Percentiles rank a stretch among this genome's conserved stretches.
phyloP scores from a whole-genome alignment of 306 rosid genomes.

The Sicyos baderoa region DNA sequence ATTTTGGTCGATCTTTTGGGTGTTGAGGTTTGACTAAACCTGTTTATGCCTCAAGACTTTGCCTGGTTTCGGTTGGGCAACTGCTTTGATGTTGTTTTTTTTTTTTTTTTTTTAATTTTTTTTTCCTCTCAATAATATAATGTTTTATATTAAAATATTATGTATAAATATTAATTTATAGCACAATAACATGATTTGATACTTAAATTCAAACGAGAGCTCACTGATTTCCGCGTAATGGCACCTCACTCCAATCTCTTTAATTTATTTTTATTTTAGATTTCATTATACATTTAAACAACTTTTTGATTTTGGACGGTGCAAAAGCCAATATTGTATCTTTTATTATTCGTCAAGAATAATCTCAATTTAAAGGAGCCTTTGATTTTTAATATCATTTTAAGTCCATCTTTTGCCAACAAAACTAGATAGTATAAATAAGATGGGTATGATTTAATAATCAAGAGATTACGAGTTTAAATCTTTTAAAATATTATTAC shows the following conservation, averaged over 20 bases:
- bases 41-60: neutral
- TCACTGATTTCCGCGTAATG: conserved; percentile 12
- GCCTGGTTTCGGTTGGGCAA: conserved; percentile 10
- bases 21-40: conserved; percentile 7
- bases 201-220: neutral
- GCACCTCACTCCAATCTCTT: too few species aligned
- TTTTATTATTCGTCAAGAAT: neutral
- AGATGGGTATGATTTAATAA: too few species aligned
- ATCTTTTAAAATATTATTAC: too few species aligned
- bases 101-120: neutral
- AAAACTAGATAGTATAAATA: too few species aligned
- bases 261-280: neutral
- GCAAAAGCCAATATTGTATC: conserved; percentile 7
- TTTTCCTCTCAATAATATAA: neutral
- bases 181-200: conserved; percentile 12
- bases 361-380: too few species aligned
- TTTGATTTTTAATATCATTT: too few species aligned
- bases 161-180: neutral
- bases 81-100: neutral
- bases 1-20: conserved; percentile 13
- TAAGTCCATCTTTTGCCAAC: too few species aligned
- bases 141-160: neutral
- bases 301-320: conserved; percentile 6
- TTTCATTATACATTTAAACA: neutral
- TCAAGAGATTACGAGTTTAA: too few species aligned